Evolutionary conservation across 257 asterid species (phyloP).

Genomic region (Ilex asprella): DNA sequence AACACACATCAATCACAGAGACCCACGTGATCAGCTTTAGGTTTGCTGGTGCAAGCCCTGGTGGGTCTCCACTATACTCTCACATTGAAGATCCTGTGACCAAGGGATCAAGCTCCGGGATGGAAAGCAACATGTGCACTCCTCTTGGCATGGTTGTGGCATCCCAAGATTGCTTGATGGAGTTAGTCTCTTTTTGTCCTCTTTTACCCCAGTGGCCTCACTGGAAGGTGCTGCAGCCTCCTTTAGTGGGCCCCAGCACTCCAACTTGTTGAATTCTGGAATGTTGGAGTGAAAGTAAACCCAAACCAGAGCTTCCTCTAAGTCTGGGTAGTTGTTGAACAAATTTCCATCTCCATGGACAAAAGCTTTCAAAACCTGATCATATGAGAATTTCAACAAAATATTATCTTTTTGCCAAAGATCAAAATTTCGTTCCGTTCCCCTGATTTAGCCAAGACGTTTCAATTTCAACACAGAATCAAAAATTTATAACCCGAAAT

Average conservation of each 20-base stretch:
- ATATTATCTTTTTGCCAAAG: no score
- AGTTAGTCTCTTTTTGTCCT: not conserved
- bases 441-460: no score
- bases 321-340: conserved; percentile 60
- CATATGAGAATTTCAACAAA: not conserved
- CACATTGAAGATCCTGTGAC: conserved; percentile 17
- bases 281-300: conserved; percentile 86
- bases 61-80: not conserved
- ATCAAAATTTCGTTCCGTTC: no score
- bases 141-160: conserved; percentile 47
- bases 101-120: conserved; percentile 65
- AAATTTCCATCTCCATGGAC: conserved; percentile 63
- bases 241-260: conserved; percentile 90
- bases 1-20: no score
- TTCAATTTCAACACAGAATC: no score
- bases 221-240: conserved; percentile 34
- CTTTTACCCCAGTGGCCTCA: conserved; percentile 7
- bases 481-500: no score
- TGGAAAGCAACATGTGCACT: conserved; percentile 74
- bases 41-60: no score
- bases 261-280: conserved; percentile 74
- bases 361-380: conserved; percentile 81
- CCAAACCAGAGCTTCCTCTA: conserved; percentile 71
- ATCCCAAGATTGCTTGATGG: conserved; percentile 13
- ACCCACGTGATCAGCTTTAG: no score